Evolutionary conservation across 2,329 filamentous ascomycete species (phyloP).

Genomic region (Basipetospora chlamydospora): DNA sequence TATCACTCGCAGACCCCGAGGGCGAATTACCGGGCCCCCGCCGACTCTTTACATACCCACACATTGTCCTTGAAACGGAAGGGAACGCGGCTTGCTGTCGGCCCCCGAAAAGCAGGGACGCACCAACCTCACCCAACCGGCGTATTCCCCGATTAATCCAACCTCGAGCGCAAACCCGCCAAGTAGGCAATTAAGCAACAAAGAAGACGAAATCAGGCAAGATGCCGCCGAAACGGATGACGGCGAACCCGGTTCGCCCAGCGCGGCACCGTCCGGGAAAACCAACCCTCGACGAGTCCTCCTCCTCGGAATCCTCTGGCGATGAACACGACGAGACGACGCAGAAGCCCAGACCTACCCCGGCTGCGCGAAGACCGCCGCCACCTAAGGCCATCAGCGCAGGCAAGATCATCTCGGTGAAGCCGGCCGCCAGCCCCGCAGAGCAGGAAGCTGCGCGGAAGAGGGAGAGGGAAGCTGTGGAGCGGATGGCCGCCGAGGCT

Average conservation of each 20-base stretch:
- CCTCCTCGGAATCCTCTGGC: slow-evolving; percentile 33
- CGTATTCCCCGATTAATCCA: too few species aligned
- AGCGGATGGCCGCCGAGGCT: slow-evolving; percentile 39
- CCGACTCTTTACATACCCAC: too few species aligned
- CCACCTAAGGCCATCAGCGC: slow-evolving; percentile 43
- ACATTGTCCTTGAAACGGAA: too few species aligned
- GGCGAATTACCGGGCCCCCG: too few species aligned
- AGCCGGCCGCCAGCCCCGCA: not conserved
- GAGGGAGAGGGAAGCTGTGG: slow-evolving; percentile 11
- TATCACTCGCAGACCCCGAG: too few species aligned
- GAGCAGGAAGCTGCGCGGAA: not conserved
- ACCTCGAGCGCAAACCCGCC: too few species aligned
- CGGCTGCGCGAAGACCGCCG: slow-evolving; percentile 22
- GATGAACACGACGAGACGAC: slow-evolving; percentile 24
- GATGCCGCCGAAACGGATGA: slow-evolving; percentile 75
- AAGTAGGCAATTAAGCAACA: too few species aligned
- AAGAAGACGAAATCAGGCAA: too few species aligned
- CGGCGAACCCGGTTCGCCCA: slow-evolving; percentile 71
- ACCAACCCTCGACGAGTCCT: slow-evolving; percentile 37
- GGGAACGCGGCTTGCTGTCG: too few species aligned
- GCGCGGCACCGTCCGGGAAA: slow-evolving; percentile 81
- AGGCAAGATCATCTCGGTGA: too few species aligned
- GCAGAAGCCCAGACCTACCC: slow-evolving; percentile 15
- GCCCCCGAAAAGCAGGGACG: too few species aligned
- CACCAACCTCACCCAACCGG: too few species aligned